These are phyloP conservation scores for Calonectria montana DNA, from an alignment of 2,329 filamentous ascomycete genomes.

Conservation along the genomic window DNA sequence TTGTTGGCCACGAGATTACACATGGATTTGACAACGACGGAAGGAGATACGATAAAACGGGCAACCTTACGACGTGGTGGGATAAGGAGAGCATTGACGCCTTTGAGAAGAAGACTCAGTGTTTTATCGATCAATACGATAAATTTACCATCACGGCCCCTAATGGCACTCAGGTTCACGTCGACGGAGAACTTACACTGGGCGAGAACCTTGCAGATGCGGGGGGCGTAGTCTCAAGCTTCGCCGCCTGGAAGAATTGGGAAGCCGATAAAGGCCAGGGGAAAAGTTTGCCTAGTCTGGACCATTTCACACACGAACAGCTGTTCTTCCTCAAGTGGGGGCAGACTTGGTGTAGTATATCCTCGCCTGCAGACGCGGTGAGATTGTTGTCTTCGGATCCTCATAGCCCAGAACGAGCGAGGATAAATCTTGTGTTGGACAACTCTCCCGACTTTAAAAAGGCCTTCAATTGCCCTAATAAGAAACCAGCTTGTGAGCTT, in stretches of 20 bases:
- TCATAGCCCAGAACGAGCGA: conserved; percentile 72
- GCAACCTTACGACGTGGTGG: conserved; percentile 77
- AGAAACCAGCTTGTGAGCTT: conserved; percentile 75
- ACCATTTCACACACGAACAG: conserved; percentile 73
- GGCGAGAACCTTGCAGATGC: conserved; percentile 80
- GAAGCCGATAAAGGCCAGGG: conserved; percentile 61
- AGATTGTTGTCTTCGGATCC: conserved; percentile 70
- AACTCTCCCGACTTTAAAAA: conserved; percentile 77
- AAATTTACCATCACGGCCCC: conserved; percentile 69
- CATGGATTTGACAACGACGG: conserved; percentile 78
- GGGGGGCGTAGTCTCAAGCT: conserved; percentile 72
- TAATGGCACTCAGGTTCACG: conserved; percentile 66
- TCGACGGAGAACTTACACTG: conserved; percentile 72
- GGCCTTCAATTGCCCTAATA: conserved; percentile 73
- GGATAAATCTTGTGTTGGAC: conserved; percentile 71
- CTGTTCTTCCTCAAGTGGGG: conserved; percentile 76
- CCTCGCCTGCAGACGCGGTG: conserved; percentile 65
- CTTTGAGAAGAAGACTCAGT: conserved; percentile 70
- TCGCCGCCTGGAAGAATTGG: conserved; percentile 72
- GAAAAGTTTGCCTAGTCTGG: conserved; percentile 68
- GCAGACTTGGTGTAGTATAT: conserved; percentile 69
- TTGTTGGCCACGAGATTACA: conserved; percentile 76
- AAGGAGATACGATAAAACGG: conserved; percentile 72
- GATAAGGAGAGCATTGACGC: conserved; percentile 66
- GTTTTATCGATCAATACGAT: conserved; percentile 75